These are phyloP conservation scores for Paulinella micropora DNA, from an alignment of 78 protist species.

Conservation along the genomic window DNA sequence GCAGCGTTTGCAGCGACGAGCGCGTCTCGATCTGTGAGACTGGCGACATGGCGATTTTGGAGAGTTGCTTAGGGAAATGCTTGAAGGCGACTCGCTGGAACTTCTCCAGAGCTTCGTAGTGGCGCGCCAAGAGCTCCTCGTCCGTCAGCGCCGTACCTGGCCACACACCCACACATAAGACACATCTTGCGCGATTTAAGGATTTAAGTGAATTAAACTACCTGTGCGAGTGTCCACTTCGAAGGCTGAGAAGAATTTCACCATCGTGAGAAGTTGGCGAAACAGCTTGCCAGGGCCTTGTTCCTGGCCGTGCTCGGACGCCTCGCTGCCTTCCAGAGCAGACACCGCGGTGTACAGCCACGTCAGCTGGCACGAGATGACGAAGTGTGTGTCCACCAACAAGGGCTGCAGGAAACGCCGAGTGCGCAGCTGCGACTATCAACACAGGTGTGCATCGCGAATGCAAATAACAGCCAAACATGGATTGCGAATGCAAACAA, in stretches of 20 bases:
- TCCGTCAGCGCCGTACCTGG: slow-evolving; percentile 33
- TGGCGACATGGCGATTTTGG: slow-evolving; percentile 40
- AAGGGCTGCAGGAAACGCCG: slow-evolving; percentile 56
- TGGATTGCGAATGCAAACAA: too few relatives aligned
- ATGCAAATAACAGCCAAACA: too few relatives aligned
- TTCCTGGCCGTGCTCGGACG: neutral
- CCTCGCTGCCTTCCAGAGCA: neutral
- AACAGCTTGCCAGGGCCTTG: slow-evolving; percentile 11
- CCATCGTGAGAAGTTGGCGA: slow-evolving; percentile 26
- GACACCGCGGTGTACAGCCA: neutral
- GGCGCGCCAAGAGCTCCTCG: slow-evolving; percentile 32
- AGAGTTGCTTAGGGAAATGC: neutral
- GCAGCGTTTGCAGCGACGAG: neutral
- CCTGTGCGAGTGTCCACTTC: slow-evolving; percentile 67
- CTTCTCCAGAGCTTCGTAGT: slow-evolving; percentile 32
- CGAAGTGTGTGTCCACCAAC: slow-evolving; percentile 46
- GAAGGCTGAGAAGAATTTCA: slow-evolving; percentile 36
- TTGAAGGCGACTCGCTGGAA: slow-evolving; percentile 49
- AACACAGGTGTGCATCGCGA: too few relatives aligned
- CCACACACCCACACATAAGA: neutral
- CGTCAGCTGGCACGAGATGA: slow-evolving; percentile 26
- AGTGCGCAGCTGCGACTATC: slow-evolving; percentile 68
- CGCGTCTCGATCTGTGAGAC: slow-evolving; percentile 28
- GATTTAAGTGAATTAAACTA: neutral
- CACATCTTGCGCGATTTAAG: neutral